A percentile compares a stretch with the other conserved stretches of the same genome.
Conservation (phyloP, 371 early-diverging fungal genomes). For the Mortierella sp. region DNA sequence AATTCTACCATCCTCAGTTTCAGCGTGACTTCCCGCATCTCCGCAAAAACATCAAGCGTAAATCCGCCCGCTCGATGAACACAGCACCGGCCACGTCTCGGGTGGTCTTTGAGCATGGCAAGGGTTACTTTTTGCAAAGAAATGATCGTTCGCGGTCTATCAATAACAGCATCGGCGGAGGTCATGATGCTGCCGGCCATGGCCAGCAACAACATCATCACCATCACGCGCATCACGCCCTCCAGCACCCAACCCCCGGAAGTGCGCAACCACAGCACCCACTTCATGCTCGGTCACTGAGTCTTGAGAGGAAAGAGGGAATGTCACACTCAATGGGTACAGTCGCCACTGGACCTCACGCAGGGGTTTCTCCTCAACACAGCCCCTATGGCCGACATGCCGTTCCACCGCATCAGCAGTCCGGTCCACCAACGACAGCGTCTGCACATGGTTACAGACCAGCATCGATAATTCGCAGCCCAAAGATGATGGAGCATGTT, state of each 20-base stretch:
- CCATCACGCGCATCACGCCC: conserved; percentile 1
- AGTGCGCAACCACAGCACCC: conserved; percentile 6
- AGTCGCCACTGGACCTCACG: no score
- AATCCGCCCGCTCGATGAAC: conserved; percentile 35
- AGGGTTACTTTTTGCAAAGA: conserved; percentile 41
- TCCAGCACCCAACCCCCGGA: conserved; percentile 8
- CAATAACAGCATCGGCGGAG: conserved; percentile 6
- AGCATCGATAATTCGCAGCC: no score
- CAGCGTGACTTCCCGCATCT: conserved; percentile 45
- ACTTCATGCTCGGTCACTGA: neutral
- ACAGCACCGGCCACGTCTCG: conserved; percentile 35
- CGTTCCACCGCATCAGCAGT: no score
- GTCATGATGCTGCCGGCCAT: neutral
- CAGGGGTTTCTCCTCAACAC: conserved; percentile 6
- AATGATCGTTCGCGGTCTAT: conserved; percentile 40
- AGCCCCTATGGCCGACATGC: conserved; percentile 8
- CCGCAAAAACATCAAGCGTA: conserved; percentile 41
- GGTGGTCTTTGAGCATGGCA: conserved; percentile 48
- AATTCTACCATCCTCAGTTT: conserved; percentile 48
- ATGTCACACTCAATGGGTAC: no score
- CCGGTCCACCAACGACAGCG: no score
- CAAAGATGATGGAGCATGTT: no score
- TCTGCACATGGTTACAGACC: no score
- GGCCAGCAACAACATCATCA: neutral
- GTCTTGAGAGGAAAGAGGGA: no score